phyloP scores from a whole-genome alignment of 768 basidiomycete species.

The Boletus eberwhitei region DNA sequence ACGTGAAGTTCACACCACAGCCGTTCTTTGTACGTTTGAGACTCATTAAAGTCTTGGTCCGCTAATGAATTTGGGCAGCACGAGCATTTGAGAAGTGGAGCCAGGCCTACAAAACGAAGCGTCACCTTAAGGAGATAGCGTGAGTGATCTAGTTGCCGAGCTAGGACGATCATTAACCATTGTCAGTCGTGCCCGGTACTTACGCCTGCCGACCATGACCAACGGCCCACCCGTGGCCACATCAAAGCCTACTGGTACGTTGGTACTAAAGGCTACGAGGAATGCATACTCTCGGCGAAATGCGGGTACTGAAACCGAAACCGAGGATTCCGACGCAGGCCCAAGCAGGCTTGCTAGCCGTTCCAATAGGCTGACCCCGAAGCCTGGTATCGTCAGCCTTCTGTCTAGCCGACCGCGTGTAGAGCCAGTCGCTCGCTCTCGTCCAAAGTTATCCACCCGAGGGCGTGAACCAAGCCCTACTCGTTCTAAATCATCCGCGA shows the following conservation, averaged over 20 bases:
- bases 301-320: conserved; percentile 25
- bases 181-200: conserved; percentile 73
- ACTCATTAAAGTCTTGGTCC: background rate
- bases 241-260: conserved; percentile 28
- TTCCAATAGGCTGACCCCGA: conserved; percentile 25
- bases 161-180: conserved; percentile 26
- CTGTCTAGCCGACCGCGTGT: conserved; percentile 33
- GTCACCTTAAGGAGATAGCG: conserved; percentile 80
- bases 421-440: conserved; percentile 25
- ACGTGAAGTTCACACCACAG: conserved; percentile 52
- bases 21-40: conserved; percentile 53
- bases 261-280: conserved; percentile 28
- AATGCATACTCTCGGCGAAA: conserved; percentile 31
- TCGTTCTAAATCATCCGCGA: conserved; percentile 26
- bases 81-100: conserved; percentile 62
- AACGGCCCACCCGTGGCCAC: conserved; percentile 34
- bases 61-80: conserved; percentile 33
- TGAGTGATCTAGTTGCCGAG: conserved; percentile 41
- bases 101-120: conserved; percentile 64
- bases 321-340: conserved; percentile 32
- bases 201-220: conserved; percentile 62
- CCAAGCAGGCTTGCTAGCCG: conserved; percentile 24
- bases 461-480: conserved; percentile 33
- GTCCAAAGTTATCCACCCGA: conserved; percentile 24
- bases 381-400: conserved; percentile 38